These are phyloP conservation scores for Russula vinacea DNA, from an alignment of 768 basidiomycete species.

Conservation along the genomic window DNA sequence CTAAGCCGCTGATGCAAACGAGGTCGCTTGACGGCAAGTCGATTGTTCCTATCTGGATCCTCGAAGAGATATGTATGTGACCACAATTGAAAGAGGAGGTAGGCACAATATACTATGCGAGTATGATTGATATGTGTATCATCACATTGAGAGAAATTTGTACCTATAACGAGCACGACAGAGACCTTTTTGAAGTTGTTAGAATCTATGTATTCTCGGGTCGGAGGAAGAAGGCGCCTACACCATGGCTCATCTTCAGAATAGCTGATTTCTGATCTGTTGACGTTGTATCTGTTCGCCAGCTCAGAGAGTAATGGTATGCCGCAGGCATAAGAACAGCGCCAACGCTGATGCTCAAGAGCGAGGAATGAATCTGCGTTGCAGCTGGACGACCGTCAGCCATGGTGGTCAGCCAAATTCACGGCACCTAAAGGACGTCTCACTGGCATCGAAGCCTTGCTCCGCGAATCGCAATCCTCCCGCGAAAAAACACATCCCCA, in stretches of 20 bases:
- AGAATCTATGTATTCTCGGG: slow-evolving; percentile 1
- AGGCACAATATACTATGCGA: slow-evolving; percentile 63
- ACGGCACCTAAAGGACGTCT: slow-evolving; percentile 30
- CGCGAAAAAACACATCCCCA: slow-evolving; percentile 84
- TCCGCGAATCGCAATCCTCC: slow-evolving; percentile 74
- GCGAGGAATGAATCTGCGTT: slow-evolving; percentile 68
- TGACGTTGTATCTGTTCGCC: slow-evolving; percentile 25
- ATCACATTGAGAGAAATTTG: not conserved
- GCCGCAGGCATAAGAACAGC: slow-evolving; percentile 77
- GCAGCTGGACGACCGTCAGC: slow-evolving; percentile 45
- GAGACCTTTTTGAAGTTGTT: slow-evolving; percentile 49
- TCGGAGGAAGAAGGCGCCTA: slow-evolving; percentile 37
- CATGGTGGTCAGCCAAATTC: not conserved
- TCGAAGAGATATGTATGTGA: slow-evolving; percentile 74
- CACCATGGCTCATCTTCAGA: slow-evolving; percentile 73
- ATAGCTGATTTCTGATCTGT: slow-evolving; percentile 47
- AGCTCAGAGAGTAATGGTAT: slow-evolving; percentile 61
- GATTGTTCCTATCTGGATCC: slow-evolving; percentile 34
- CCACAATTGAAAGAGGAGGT: slow-evolving; percentile 75
- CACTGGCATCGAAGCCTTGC: slow-evolving; percentile 73
- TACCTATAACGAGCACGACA: slow-evolving; percentile 73
- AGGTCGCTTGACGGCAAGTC: slow-evolving; percentile 17
- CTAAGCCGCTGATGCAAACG: slow-evolving; percentile 8
- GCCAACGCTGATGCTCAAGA: slow-evolving; percentile 72
- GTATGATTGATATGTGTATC: not conserved